Evolutionary conservation across 192 early-diverging fungal species (phyloP), one percentile per base, ranked within the genome.

Genomic region (Rhizoclosmatium sp.): DNA sequence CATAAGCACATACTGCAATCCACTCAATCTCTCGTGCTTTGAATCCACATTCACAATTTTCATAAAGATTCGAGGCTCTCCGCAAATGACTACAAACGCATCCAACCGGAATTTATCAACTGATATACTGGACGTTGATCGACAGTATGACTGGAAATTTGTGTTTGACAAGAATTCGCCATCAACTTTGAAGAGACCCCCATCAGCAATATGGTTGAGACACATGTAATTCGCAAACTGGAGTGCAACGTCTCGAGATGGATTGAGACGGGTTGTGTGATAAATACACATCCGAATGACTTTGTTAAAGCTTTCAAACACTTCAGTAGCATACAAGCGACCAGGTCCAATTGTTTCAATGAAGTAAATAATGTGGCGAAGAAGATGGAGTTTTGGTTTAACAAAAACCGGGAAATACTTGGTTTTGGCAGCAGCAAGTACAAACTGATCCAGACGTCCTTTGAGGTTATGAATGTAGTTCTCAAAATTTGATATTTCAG

Each of bases 351-450:
- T 64, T 41, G 10, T 19, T 5, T n/a, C 2, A 4, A 75, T 39
- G 2, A 3, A 72, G 2, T 19, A 1, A 2, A 10, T 16, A 19
- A 40, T 41, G 39, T 72, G 70, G 39, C 31, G 0, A 9, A 72
- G 45, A n/a, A 72, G 51, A 58, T 59, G 70, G 19, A 59, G 3
- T 44, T 72, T 72, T 3, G 54, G 70, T 44, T 72, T 72, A 5
- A 72, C 2, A 9, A 72, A 10, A 1, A 7, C 23, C 2, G 23
- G 14, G 19, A 46, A 72, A 40, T 42, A 40, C 21, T 31, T 16
- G 3, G 41, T 10, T 3, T 58, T 58, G 9, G 49, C 19, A 1
- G 49, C 49, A 58, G 9, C 49, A 14, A 72, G 23, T 31, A 59
- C 39, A 41, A 72, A 72, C 47, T 44, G 7, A 59, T 72, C 49